Evolutionary conservation across 345 rosid species (phyloP), one percentile per base, ranked within the genome.

Genomic region (Linum trigynum): DNA sequence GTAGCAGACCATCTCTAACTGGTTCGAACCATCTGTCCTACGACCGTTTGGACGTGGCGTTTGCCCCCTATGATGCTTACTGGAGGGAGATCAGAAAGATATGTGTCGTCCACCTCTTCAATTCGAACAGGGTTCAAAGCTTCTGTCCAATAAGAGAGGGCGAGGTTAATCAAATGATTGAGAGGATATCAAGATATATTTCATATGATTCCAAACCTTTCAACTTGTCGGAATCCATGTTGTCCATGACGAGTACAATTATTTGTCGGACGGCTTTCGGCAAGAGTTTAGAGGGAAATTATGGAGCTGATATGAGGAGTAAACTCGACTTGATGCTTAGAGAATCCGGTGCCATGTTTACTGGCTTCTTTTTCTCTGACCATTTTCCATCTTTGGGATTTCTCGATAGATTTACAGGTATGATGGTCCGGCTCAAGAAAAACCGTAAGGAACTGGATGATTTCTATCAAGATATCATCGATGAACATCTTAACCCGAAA

Each of bases 381-480:
- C 51, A 45, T 45, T 45, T 23, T 23, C 32, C 32, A 45, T 45
- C 51, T 14, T 42, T 42, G 45, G 45, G 45, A 4, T 45, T 45
- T 45, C 12, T 45, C 12, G 51, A 45, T 45, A 45, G 51, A 14
- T 2, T 45, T 9, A 45, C 51, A 7, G 51, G 51, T 8, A 7
- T 45, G 51, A 45, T 45, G 51, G 51, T 9, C 12, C 51, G 51
- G 51, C 51, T 67, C 0, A 57, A 59, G 2, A 67, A 59, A 11
- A 48, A 23, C 35, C 59, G 58, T n/a, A 37, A 43, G 10, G 70
- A 43, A 15, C 4, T 67, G 7, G 70, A 67, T 45, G 57, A 3
- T 9, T 58, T 67, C 6, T 58, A 67, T n/a, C 64, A 67, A 59
- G 56, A 67, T n/a, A 37, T 67, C 2, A 67, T 67, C 3, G 64